A percentile compares a stretch with the other conserved stretches of the same genome.
phyloP scores from a whole-genome alignment of 2,329 filamentous ascomycete species.

The Epichloe aotearoae region DNA sequence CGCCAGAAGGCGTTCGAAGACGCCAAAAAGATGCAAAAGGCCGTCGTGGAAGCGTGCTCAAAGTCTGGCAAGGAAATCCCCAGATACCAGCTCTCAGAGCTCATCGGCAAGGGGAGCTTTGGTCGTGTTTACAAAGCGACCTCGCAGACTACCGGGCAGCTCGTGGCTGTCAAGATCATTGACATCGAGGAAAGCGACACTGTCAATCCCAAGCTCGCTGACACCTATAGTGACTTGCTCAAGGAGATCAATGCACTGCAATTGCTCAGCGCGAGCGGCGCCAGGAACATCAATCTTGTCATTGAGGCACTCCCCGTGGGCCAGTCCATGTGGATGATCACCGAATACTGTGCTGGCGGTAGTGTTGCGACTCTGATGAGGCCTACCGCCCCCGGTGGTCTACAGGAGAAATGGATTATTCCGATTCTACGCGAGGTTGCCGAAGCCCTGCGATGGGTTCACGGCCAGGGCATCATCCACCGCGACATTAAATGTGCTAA shows the following conservation, averaged over 20 bases:
- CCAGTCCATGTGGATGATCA: constrained; percentile 77
- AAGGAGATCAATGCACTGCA: constrained; percentile 59
- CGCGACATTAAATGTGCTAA: constrained; percentile 67
- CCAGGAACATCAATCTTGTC: constrained; percentile 69
- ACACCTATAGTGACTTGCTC: constrained; percentile 56
- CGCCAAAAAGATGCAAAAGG: constrained; percentile 55
- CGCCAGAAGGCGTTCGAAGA: constrained; percentile 53
- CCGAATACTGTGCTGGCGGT: constrained; percentile 73
- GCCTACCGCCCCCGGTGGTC: constrained; percentile 49
- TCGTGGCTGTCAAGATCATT: constrained; percentile 72
- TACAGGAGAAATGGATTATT: constrained; percentile 60
- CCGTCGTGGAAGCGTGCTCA: constrained; percentile 48
- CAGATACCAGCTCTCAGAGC: constrained; percentile 53
- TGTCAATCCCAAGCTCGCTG: constrained; percentile 48
- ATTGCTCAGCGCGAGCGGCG: constrained; percentile 58
- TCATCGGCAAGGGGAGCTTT: constrained; percentile 61
- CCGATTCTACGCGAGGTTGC: constrained; percentile 54
- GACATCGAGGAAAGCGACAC: constrained; percentile 69
- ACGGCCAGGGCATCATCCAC: constrained; percentile 55
- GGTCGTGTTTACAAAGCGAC: constrained; percentile 60
- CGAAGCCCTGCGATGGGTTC: constrained; percentile 54
- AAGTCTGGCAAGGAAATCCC: constrained; percentile 47
- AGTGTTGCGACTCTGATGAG: constrained; percentile 64
- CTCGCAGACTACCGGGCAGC: constrained; percentile 29
- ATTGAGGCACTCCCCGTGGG: constrained; percentile 68